Evolutionary conservation across 495 filamentous ascomycete species (phyloP).

Genomic region (Lasiosphaeriaceae sp.): DNA sequence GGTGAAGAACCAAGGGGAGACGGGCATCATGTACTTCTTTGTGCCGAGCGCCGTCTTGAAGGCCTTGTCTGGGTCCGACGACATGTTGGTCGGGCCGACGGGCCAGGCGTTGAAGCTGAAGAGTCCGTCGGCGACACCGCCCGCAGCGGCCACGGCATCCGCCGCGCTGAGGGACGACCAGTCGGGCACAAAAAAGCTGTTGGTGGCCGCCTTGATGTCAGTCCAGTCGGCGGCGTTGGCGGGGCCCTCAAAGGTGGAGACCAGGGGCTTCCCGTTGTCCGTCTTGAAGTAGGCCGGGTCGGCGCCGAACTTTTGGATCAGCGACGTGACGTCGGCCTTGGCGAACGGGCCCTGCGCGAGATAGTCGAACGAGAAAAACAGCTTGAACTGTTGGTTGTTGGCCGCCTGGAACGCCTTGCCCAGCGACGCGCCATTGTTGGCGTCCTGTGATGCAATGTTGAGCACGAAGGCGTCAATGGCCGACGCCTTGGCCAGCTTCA

Average conservation of each 20-base stretch:
- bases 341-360: slow-evolving; percentile 36
- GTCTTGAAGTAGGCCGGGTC: slow-evolving; percentile 50
- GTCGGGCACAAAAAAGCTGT: slow-evolving; percentile 32
- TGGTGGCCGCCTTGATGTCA: slow-evolving; percentile 22
- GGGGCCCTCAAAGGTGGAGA: slow-evolving; percentile 57
- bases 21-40: slow-evolving; percentile 53
- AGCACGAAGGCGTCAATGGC: slow-evolving; percentile 59
- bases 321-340: slow-evolving; percentile 39
- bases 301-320: slow-evolving; percentile 43
- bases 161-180: slow-evolving; percentile 24
- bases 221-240: slow-evolving; percentile 25
- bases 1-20: slow-evolving; percentile 65
- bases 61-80: slow-evolving; percentile 40
- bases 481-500: slow-evolving; percentile 47
- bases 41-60: slow-evolving; percentile 37
- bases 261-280: slow-evolving; percentile 35
- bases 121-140: slow-evolving; percentile 49
- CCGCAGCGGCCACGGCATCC: slow-evolving; percentile 11
- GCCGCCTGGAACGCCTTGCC: slow-evolving; percentile 54
- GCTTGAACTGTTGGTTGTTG: slow-evolving; percentile 49
- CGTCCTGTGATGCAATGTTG: slow-evolving; percentile 49
- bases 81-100: slow-evolving; percentile 40
- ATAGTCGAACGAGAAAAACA: slow-evolving; percentile 60
- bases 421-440: slow-evolving; percentile 46
- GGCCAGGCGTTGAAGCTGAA: slow-evolving; percentile 56